A percentile compares a stretch with the other conserved stretches of the same genome.
Conservation (phyloP, 352 stramenopile species). For the Pythium dissimile region DNA sequence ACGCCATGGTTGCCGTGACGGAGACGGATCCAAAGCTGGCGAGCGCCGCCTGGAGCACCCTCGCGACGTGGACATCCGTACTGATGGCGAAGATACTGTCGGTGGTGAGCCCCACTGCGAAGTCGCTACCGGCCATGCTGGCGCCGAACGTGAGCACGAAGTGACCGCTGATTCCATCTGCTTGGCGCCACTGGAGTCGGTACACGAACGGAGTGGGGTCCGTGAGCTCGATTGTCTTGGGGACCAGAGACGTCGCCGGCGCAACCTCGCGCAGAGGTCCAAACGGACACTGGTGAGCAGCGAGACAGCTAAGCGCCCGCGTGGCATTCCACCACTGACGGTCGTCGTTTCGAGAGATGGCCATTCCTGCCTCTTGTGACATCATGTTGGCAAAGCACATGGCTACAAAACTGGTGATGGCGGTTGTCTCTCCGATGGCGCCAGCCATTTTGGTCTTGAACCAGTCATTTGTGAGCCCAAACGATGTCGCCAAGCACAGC, state of each 20-base stretch:
- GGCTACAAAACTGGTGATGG: not conserved
- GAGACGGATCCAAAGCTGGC: not conserved
- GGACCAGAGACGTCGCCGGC: not conserved
- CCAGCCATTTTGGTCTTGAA: not conserved
- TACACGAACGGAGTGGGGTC: slow-evolving; percentile 3
- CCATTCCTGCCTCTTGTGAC: not conserved
- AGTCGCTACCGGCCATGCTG: not conserved
- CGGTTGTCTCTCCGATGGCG: not conserved
- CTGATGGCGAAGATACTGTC: not conserved
- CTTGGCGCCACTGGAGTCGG: not conserved
- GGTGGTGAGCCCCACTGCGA: not conserved
- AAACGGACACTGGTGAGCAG: slow-evolving; percentile 18
- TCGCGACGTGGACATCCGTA: not conserved
- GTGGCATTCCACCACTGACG: slow-evolving; percentile 16
- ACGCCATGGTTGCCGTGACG: not conserved
- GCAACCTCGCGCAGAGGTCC: slow-evolving; percentile 15
- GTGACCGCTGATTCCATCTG: slow-evolving; percentile 9
- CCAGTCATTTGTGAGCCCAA: not conserved
- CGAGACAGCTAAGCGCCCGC: slow-evolving; percentile 17
- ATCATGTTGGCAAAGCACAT: not conserved
- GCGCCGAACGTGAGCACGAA: slow-evolving; percentile 13
- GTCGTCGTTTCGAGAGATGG: not conserved
- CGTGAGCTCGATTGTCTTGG: slow-evolving; percentile 18
- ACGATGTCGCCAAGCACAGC: not conserved
- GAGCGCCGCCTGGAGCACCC: not conserved